These are phyloP conservation scores for Colletotrichum higginsianum DNA, from an alignment of 2,329 filamentous ascomycete genomes.

Conservation along the genomic window DNA sequence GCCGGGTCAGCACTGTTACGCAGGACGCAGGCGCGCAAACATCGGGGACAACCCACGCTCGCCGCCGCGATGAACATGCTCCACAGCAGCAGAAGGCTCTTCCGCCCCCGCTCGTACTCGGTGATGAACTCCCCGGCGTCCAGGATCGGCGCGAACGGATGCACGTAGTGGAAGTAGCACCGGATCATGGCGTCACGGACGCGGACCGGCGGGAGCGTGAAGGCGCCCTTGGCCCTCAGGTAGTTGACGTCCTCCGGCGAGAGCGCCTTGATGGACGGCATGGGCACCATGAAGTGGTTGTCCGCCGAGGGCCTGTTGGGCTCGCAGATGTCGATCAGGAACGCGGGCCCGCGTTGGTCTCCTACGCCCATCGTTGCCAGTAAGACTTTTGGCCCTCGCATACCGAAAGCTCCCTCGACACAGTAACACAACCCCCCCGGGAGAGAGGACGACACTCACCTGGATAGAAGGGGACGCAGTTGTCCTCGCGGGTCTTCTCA, in stretches of 20 bases:
- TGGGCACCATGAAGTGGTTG: conserved; percentile 34
- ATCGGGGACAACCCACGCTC: conserved; percentile 47
- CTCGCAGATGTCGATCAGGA: conserved; percentile 33
- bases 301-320: conserved; percentile 30
- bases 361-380: background rate
- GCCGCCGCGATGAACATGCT: conserved; percentile 51
- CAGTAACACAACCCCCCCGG: too few species aligned
- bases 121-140: conserved; percentile 44
- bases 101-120: conserved; percentile 27
- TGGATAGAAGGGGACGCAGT: conserved; percentile 31
- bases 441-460: conserved; percentile 1
- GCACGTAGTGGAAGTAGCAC: conserved; percentile 47
- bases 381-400: background rate
- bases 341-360: conserved; percentile 29
- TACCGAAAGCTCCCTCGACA: too few species aligned
- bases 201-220: conserved; percentile 39
- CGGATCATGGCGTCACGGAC: conserved; percentile 42
- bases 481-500: conserved; percentile 18
- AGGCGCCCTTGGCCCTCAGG: conserved; percentile 40
- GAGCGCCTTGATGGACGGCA: conserved; percentile 33
- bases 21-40: too few species aligned
- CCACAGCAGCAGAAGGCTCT: conserved; percentile 47
- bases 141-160: conserved; percentile 46
- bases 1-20: background rate
- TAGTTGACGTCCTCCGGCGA: conserved; percentile 36